Evolutionary conservation across 768 basidiomycete species (phyloP), one percentile per base, ranked within the genome.

Genomic region (Mycena floridula): DNA sequence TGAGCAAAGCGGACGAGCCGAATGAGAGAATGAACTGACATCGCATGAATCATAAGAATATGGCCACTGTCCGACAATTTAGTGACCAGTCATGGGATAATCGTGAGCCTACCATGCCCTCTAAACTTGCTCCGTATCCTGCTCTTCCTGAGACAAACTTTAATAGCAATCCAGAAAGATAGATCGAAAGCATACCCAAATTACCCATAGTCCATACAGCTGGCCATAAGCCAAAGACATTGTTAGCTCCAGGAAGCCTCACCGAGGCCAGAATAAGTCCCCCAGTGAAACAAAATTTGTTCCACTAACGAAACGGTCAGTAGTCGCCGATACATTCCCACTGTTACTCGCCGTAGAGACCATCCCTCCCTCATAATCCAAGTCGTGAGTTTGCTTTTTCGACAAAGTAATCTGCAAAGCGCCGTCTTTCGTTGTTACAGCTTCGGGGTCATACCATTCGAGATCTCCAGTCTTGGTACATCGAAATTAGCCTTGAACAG

Each of bases 201-300:
- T 48, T 48, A 15, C 47, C 47, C 42, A 43, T 38, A 25, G 42
- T 24, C 43, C 25, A 92, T 2, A 82, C 70, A 43, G 86, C 88
- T 40, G 89, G 89, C 89, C 88, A 90, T 60, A 76, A 59, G 44
- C 80, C 83, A 16, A 77, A 65, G 23, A 90, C 67, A 52, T 81
- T 77, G 52, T 76, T 80, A 9, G 73, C 67, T 8, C 86, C 85
- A 15, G 86, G 86, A 8, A 89, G 68, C 8, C 72, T 69, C 6
- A 86, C 79, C 5, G 65, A 73, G 25, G 67, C 63, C 63, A 81
- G 86, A 42, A 88, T 72, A 39, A 86, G 61, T 28, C 88, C 89
- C 4, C 84, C 85, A 13, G 85, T 87, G 60, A 90, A 89, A 61
- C 86, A 90, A 50, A 93, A 80, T 63, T 82, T 81, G 60, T 82